Base-by-base conservation (phyloP, 2,329 filamentous ascomycete genomes). In the Aaosphaeria arxii region DNA sequence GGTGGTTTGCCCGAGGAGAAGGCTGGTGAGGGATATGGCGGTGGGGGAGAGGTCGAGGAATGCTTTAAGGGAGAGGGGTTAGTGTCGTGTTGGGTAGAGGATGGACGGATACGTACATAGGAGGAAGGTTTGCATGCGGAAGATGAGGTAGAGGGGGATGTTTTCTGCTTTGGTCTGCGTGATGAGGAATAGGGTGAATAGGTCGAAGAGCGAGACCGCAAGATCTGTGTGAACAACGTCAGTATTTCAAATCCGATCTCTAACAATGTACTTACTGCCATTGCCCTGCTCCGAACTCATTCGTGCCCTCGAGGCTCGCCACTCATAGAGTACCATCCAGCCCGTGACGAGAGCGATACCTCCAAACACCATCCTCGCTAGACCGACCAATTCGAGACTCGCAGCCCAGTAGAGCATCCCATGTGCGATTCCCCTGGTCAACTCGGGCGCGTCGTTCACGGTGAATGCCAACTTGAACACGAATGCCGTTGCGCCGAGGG, bases 381-480 rank as follows among this genome's bases (percentile, higher is more conserved):
- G 54, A 7, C 54, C 57, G 2, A 70, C 60, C 1, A 68, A 56
- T 6, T 58, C 52, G 33, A 68, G 39, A 6, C 46, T 53, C 13
- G 64, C 79, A 11, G 84, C 74, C 43, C 70, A 73, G 24, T 78
- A 66, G 13, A 84, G 69, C 31, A 76, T 64, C 1, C 70, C 52
- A n/a, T 59, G 55, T 51, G 63, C 59, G 4, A 77, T 66, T 17
- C 69, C 69, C 9, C 57, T 66, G 6, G 74, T 69, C 17, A 96
- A 77, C 67, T 97, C 94, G 0, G 92, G 91, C 0, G 91, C 88
- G 68, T 97, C 94, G 46, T 90, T 85, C 42, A 84, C 81, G 0
- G 91, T 94, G 64, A 96, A 97, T 1, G 86, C 86, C 28, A 96
- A 74, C 71, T 99, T 99, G 77, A 97, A 99, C 4, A 85, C 77